A percentile compares a stretch with the other conserved stretches of the same genome.
phyloP scores from a whole-genome alignment of 306 rosid species.

The Quercus berberidifolia region DNA sequence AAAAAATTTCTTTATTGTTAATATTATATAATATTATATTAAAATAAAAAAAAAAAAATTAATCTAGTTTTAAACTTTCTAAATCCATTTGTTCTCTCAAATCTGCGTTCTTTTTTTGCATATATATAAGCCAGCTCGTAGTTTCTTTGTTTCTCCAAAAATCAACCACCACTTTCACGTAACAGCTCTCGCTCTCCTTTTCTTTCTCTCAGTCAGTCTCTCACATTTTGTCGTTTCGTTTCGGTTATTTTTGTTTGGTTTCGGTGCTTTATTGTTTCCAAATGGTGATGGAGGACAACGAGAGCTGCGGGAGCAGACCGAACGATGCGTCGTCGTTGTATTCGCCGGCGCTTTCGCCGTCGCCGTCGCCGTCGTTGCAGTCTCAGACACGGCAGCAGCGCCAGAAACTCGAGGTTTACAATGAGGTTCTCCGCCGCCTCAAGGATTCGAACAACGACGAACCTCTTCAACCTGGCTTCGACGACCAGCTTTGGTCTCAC shows the following conservation, averaged over 20 bases:
- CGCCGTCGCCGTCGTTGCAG: not conserved
- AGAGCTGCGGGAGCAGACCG: conserved; percentile 64
- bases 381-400: conserved; percentile 59
- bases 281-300: conserved; percentile 70
- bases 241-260: not conserved
- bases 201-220: not conserved
- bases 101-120: conserved; percentile 6
- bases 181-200: not conserved
- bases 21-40: no score
- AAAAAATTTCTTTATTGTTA: no score
- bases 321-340: conserved; percentile 31
- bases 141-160: conserved; percentile 6
- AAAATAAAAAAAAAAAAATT: no score
- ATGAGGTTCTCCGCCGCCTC: conserved; percentile 92
- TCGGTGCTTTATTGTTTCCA: not conserved
- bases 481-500: conserved; percentile 88
- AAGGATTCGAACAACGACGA: conserved; percentile 62
- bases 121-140: conserved; percentile 13
- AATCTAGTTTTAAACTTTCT: no score
- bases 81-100: not conserved
- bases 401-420: conserved; percentile 69
- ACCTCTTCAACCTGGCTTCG: conserved; percentile 69
- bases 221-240: not conserved
- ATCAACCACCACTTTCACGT: conserved; percentile 27
- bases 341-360: no score